Conservation (phyloP, 2,329 filamentous ascomycete species). For the Verticillium albo-atrum region DNA sequence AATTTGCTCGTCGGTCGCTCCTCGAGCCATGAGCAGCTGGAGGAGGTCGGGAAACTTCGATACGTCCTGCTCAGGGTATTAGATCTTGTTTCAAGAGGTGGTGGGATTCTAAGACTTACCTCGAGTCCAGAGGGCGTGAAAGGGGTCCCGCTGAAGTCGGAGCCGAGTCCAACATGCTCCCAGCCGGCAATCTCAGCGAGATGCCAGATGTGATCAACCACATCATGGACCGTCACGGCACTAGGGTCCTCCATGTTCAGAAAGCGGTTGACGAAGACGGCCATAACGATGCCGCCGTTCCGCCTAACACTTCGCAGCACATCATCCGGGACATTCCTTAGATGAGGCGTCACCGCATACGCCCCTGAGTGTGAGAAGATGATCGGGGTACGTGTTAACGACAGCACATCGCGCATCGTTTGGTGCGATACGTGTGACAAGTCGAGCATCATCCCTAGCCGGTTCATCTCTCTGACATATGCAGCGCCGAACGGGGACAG, state of each 20-base stretch:
- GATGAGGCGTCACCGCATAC: conserved; percentile 20
- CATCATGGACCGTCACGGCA: conserved; percentile 25
- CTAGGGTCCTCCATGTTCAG: conserved; percentile 23
- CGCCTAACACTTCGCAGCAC: conserved; percentile 26
- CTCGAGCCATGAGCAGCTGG: conserved; percentile 21
- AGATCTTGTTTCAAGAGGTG: not conserved
- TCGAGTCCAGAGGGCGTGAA: conserved; percentile 21
- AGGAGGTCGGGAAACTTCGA: conserved; percentile 28
- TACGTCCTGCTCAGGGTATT: conserved; percentile 15
- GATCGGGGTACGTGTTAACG: conserved; percentile 19
- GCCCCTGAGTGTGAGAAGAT: conserved; percentile 26
- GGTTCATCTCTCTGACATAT: conserved; percentile 29
- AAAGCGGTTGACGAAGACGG: conserved; percentile 30
- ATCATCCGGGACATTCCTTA: conserved; percentile 35
- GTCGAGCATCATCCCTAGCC: conserved; percentile 28
- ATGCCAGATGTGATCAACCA: conserved; percentile 28
- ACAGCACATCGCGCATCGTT: conserved; percentile 23
- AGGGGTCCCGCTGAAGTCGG: conserved; percentile 29
- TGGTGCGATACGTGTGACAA: conserved; percentile 24
- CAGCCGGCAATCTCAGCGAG: conserved; percentile 26
- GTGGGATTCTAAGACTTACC: not conserved
- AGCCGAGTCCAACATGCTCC: conserved; percentile 31
- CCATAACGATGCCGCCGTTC: conserved; percentile 36
- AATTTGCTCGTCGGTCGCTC: conserved; percentile 23
- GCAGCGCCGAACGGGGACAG: conserved; percentile 19